phyloP scores from a whole-genome alignment of 179 eudicot genomes.

The Vitellaria paradoxa region DNA sequence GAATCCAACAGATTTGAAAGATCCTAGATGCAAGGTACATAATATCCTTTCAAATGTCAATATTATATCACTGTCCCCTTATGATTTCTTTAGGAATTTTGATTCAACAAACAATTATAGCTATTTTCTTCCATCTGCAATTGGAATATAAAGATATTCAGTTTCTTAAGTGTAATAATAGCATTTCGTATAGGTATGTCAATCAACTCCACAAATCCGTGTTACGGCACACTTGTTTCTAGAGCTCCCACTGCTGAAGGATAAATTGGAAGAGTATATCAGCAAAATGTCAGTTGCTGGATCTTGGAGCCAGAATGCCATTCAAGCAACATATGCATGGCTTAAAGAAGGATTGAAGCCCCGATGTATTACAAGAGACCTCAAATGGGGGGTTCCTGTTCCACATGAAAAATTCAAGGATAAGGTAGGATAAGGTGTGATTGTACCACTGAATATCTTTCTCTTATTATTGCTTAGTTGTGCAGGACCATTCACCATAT shows the following conservation, averaged over 20 bases:
- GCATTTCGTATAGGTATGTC: conserved; percentile 47
- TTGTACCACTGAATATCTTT: not conserved
- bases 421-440: conserved; percentile 46
- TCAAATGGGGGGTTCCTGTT: conserved; percentile 94
- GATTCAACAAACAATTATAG: not conserved
- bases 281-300: conserved; percentile 61
- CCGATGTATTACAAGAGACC: conserved; percentile 85
- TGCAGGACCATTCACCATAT: not conserved
- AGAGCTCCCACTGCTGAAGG: conserved; percentile 70
- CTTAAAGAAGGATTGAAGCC: conserved; percentile 74
- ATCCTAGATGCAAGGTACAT: conserved; percentile 81
- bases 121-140: not conserved
- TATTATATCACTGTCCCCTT: not conserved
- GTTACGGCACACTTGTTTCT: conserved; percentile 87
- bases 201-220: conserved; percentile 57
- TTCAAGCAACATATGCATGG: conserved; percentile 85
- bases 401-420: conserved; percentile 76
- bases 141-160: not conserved
- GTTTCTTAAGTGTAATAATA: not conserved
- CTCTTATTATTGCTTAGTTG: not conserved
- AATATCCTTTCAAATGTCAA: not conserved
- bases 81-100: not conserved
- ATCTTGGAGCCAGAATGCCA: conserved; percentile 89
- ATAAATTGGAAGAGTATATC: conserved; percentile 62
- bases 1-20: conserved; percentile 75